These are phyloP conservation scores for Skeletonema grethae DNA, from an alignment of 108 stramenopile genomes.

Conservation along the genomic window DNA sequence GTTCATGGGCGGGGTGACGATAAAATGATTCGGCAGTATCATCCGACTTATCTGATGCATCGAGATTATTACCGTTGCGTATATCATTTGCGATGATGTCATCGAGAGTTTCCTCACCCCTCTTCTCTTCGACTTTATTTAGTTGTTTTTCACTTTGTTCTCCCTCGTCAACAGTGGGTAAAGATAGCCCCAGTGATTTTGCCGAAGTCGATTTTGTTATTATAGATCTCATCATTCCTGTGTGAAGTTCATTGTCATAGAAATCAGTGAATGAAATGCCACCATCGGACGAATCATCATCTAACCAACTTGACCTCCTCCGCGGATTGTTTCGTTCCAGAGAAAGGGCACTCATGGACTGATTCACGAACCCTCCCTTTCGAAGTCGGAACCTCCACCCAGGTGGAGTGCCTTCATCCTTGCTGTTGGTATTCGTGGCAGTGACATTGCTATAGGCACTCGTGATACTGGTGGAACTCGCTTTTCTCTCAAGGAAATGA, in stretches of 20 bases:
- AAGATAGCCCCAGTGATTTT: neutral
- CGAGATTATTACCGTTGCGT: neutral
- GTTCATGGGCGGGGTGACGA: conserved; percentile 8
- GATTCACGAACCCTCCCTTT: neutral
- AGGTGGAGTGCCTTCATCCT: neutral
- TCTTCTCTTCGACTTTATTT: neutral
- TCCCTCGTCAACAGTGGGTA: neutral
- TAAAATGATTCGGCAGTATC: conserved; percentile 3
- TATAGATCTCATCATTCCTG: neutral
- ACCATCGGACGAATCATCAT: neutral
- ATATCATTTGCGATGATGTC: neutral
- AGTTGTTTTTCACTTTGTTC: neutral
- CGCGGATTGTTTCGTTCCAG: neutral
- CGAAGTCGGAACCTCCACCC: conserved; percentile 4
- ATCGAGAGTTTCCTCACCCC: neutral
- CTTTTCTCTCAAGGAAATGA: neutral
- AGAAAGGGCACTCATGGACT: neutral
- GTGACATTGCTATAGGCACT: neutral
- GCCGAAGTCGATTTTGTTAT: neutral
- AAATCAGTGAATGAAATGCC: neutral
- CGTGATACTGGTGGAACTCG: neutral
- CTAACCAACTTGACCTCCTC: neutral
- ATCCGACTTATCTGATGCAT: neutral
- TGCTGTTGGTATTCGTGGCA: neutral
- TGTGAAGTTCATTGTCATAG: conserved; percentile 2